Evolutionary conservation across 441 rosid species (phyloP), one percentile per base, ranked within the genome.

Genomic region (Hura crepitans): DNA sequence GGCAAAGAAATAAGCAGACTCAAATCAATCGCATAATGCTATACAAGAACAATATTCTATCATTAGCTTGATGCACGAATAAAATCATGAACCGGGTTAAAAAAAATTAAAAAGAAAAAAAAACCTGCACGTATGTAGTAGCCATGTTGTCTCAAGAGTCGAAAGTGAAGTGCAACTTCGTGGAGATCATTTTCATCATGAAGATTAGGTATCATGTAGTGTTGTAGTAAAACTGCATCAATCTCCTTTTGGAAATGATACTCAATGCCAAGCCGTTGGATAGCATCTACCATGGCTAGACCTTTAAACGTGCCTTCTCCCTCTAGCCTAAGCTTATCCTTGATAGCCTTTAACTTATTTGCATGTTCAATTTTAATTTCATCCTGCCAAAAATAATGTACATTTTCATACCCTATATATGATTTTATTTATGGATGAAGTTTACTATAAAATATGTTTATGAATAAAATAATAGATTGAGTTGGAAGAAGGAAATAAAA

Each of bases 81-180:
- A 42, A 42, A 12, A 42, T 6, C 45, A 42, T 9, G 12, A 42
- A 42, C 1, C 13, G 1, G 8, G 42, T 37, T 42, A 9, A 13
- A 1, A 7, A 2, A 42, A 42, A 42, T 42, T 42, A 7, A 2
- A 2, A 10, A 42, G 46, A 42, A 10, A 42, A 9, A 9, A 12
- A 13, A 62, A 63, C 69, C 69, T 33, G 63, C 45, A 1, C n/a
- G 45, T 4, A 71, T 62, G 45, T 65, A 3, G 46, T 57, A 43
- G 62, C 73, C 94, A 66, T 74, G 75, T 75, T 88, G 94, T 54
- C 91, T 83, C n/a, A 88, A 73, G 42, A 90, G 45, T 53, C 91
- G 76, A 76, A 85, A 88, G 47, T 81, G 71, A 75, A 86, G 87
- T 2, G 89, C 75, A 27, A 63, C 70, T 77, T 82, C 81, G 28